Evolutionary conservation across 2,329 filamentous ascomycete species (phyloP), one percentile per base, ranked within the genome.

Genomic region (Sporothrix humicola): DNA sequence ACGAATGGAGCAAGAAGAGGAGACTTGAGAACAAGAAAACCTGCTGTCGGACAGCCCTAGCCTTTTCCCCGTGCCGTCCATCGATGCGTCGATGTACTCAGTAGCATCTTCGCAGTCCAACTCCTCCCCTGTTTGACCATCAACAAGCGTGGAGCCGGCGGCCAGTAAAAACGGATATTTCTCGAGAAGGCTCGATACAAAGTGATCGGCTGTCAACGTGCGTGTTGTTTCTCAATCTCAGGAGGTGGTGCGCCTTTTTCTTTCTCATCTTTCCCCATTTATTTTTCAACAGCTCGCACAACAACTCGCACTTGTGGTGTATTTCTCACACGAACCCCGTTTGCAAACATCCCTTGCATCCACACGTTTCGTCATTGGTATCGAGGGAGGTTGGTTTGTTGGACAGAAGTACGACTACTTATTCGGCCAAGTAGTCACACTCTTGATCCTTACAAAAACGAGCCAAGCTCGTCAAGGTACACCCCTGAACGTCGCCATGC

Each of bases 91-190:
- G 42, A 48, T n/a, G n/a, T n/a, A n/a, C n/a, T n/a, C n/a, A n/a
- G n/a, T n/a, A n/a, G n/a, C n/a, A n/a, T n/a, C n/a, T n/a, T n/a
- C n/a, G n/a, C n/a, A n/a, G n/a, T n/a, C n/a, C n/a, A n/a, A n/a
- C n/a, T n/a, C n/a, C 46, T 68, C 63, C 66, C 48, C 26, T 69
- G 65, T 54, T 69, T 56, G 66, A 69, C 66, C 48, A 69, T 54
- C 26, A 42, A 20, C 48, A 56, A 69, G 66, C 66, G 66, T 31
- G 66, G 23, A 44, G 44, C 65, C 26, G 23, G 44, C 46, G 46
- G 26, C 65, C 46, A 68, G 65, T 23, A 37, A 69, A 69, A 69
- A 52, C 56, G 66, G 65, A 54, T 26, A 54, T 26, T 23, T 1
- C 4, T 5, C n/a, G 23, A 42, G 37, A 46, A 65, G 15, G 31